Percentiles rank a stretch among this genome's conserved stretches.
These are phyloP conservation scores for Pestalotiopsis sp. DNA, from an alignment of 2,329 filamentous ascomycete species.

Conservation along the genomic window DNA sequence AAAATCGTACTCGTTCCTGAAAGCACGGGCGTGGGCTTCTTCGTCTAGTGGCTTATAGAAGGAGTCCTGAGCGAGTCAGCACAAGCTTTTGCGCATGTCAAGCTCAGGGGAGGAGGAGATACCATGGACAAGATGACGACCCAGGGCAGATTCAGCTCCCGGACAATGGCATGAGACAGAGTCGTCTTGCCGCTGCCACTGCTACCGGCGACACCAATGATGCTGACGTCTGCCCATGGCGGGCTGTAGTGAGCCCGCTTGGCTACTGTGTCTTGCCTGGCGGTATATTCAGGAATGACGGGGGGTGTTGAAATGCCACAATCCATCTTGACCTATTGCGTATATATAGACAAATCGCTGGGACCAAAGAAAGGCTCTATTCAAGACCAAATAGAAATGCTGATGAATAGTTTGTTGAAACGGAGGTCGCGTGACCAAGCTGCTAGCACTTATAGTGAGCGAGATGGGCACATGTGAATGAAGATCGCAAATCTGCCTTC, in stretches of 20 bases:
- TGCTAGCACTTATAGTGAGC: not conserved
- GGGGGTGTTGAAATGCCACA: slow-evolving; percentile 25
- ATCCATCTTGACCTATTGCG: slow-evolving; percentile 23
- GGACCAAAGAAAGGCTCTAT: not conserved
- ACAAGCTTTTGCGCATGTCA: not conserved
- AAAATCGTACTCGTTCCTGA: slow-evolving; percentile 92
- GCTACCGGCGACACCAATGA: slow-evolving; percentile 93
- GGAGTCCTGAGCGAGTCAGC: slow-evolving; percentile 67
- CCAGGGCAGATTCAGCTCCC: slow-evolving; percentile 89
- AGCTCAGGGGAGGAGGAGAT: slow-evolving; percentile 31
- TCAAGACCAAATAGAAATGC: not conserved
- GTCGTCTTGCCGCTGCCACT: slow-evolving; percentile 97
- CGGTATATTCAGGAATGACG: slow-evolving; percentile 31
- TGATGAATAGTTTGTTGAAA: not conserved
- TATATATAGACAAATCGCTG: not conserved
- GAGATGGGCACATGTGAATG: not conserved
- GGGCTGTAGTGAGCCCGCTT: slow-evolving; percentile 79
- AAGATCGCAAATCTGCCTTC: not conserved
- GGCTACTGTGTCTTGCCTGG: slow-evolving; percentile 45
- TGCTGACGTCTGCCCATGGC: slow-evolving; percentile 94
- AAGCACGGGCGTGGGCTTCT: slow-evolving; percentile 79
- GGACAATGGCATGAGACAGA: slow-evolving; percentile 87
- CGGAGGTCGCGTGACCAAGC: not conserved
- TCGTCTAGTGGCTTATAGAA: slow-evolving; percentile 90
- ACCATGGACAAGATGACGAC: slow-evolving; percentile 98